Percentiles rank a stretch among this genome's conserved stretches.
Evolutionary conservation across 345 rosid species (phyloP).

Genomic region (Euphorbia lathyris): DNA sequence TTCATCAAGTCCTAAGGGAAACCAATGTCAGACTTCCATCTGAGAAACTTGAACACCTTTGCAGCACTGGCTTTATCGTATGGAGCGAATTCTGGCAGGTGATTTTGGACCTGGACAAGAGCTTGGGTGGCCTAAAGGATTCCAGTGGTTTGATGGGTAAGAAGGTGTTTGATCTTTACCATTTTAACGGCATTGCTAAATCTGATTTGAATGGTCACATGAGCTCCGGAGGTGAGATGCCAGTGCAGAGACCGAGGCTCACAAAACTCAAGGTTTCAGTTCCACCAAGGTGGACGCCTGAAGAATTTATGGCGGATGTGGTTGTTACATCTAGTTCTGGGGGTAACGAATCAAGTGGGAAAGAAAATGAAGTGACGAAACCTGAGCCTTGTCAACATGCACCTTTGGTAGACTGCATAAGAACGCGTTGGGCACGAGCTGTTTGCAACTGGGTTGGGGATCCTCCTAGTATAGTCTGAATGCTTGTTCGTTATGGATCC

Average conservation of each 20-base stretch:
- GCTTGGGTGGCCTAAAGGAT: conserved; percentile 83
- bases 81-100: conserved; percentile 99
- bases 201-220: conserved; percentile 79
- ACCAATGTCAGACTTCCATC: conserved; percentile 59
- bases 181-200: conserved; percentile 96
- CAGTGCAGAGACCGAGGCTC: conserved; percentile 89
- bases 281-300: conserved; percentile 99
- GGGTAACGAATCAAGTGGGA: conserved; percentile 34
- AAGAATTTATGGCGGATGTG: conserved; percentile 81
- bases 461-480: conserved; percentile 94
- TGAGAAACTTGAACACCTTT: conserved; percentile 65
- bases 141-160: conserved; percentile 92
- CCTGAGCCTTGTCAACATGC: conserved; percentile 83
- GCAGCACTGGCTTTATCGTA: conserved; percentile 76
- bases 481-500: conserved; percentile 8
- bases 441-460: conserved; percentile 89
- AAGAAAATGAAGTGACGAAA: conserved; percentile 58
- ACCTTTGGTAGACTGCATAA: conserved; percentile 87
- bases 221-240: conserved; percentile 45
- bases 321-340: conserved; percentile 40
- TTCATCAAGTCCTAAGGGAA: conserved; percentile 76
- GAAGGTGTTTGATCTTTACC: conserved; percentile 90
- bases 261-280: conserved; percentile 89
- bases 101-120: conserved; percentile 72
- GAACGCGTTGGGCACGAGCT: conserved; percentile 94